Evolutionary conservation across 1,284 basidiomycete genomes (phyloP), one percentile per base, ranked within the genome.

Genomic region (Stygiomarasmius scandens): DNA sequence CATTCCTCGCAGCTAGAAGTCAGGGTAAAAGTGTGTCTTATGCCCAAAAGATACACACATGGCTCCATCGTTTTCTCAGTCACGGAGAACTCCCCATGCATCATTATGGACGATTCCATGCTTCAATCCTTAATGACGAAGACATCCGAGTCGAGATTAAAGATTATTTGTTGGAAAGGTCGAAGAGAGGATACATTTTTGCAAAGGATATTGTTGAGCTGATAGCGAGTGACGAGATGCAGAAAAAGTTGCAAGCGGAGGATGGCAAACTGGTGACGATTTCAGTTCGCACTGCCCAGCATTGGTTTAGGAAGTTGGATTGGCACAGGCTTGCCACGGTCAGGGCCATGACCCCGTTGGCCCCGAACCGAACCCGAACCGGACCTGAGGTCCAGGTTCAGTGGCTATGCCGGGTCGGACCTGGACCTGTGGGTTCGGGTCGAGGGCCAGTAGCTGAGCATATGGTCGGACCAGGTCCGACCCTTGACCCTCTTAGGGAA

Each of bases 271-370:
- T 24, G 20, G n/a, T 27, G 41, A 29, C 43, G n/a, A 22, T 10
- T 29, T 53, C 43, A 45, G 8, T 34, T 27, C 67, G 58, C 3
- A 66, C 72, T 20, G 71, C 68, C 10, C 56, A 49, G 32, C 44
- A 60, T 8, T 75, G 72, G 73, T 58, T 75, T 24, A 63, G 63
- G 19, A 63, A 62, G 36, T 45, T 71, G 16, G 61, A 61, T n/a
- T n/a, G n/a, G n/a, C n/a, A n/a, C n/a, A n/a, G n/a, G n/a, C n/a
- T n/a, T n/a, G n/a, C n/a, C n/a, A n/a, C n/a, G n/a, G n/a, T n/a
- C n/a, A n/a, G n/a, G n/a, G n/a, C n/a, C n/a, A n/a, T n/a, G n/a
- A n/a, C n/a, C n/a, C n/a, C n/a, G n/a, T n/a, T n/a, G n/a, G n/a
- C n/a, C n/a, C n/a, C n/a, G n/a, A n/a, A n/a, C n/a, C n/a, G n/a